phyloP scores from a whole-genome alignment of 75 land plant species.

The Selaginella moellendorffii region DNA sequence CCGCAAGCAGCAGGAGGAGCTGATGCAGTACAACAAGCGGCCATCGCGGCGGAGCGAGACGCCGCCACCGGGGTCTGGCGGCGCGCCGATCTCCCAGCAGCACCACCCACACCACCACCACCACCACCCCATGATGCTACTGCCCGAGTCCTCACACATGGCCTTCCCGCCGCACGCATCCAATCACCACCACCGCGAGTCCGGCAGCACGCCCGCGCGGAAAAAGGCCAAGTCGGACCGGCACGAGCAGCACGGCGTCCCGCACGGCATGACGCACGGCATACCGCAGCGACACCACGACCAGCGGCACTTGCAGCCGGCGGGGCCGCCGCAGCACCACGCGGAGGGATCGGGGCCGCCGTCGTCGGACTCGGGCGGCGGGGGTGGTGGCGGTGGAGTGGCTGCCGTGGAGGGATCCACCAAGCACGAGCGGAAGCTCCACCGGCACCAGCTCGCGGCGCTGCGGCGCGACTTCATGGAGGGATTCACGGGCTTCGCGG shows the following conservation, averaged over 20 bases:
- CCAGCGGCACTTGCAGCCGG: background rate
- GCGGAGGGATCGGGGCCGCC: background rate
- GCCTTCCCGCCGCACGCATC: background rate
- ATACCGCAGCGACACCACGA: background rate
- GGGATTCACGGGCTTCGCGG: conserved; percentile 21
- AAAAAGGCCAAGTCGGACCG: background rate
- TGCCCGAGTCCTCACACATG: background rate
- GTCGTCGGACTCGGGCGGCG: background rate
- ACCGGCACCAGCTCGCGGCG: background rate
- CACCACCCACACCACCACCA: background rate
- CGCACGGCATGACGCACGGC: background rate
- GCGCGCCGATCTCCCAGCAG: background rate
- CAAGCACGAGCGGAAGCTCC: conserved; percentile 5
- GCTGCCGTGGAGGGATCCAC: background rate
- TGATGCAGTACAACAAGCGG: background rate
- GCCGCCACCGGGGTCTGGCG: background rate
- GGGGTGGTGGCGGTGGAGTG: background rate
- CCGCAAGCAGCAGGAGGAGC: background rate
- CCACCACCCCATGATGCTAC: background rate
- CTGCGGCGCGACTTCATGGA: conserved; percentile 5
- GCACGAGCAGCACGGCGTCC: too few species aligned
- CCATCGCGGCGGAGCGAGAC: background rate
- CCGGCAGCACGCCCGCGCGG: background rate
- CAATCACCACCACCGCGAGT: background rate
- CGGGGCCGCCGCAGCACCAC: background rate